phyloP scores from a whole-genome alignment of 371 early-diverging fungal genomes.

The Lichtheimia corymbifera region DNA sequence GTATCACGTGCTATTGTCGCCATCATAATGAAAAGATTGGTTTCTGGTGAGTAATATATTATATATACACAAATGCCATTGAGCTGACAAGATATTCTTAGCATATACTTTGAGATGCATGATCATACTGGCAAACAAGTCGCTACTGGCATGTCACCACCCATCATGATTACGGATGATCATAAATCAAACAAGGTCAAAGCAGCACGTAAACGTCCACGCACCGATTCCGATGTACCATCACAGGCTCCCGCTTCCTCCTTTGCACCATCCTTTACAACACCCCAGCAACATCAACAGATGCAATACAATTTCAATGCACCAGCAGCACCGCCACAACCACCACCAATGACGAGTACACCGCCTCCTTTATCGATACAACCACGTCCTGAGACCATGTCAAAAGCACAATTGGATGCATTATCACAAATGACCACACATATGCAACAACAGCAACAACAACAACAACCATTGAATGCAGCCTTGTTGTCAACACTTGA shows the following conservation, averaged over 20 bases:
- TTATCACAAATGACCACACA: background rate
- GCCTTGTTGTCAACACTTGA: constrained; percentile 7
- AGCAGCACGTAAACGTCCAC: constrained; percentile 49
- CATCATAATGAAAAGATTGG: constrained; percentile 92
- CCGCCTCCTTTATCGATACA: constrained; percentile 17
- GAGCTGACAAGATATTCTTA: constrained; percentile 9
- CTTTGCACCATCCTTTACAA: constrained; percentile 2
- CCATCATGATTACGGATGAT: constrained; percentile 96
- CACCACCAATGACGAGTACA: too few relatives aligned
- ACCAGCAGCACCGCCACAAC: background rate
- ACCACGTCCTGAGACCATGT: constrained; percentile 12
- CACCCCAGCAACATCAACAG: background rate
- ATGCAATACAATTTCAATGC: constrained; percentile 9
- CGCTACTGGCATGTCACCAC: constrained; percentile 85
- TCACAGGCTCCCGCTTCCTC: constrained; percentile 10
- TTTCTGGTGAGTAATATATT: constrained; percentile 55
- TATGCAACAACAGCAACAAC: constrained; percentile 1
- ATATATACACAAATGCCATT: background rate
- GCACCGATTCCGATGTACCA: constrained; percentile 35
- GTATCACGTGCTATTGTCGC: constrained; percentile 95
- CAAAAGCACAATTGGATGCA: background rate
- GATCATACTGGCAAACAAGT: constrained; percentile 70
- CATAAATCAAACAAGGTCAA: constrained; percentile 85
- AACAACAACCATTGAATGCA: background rate
- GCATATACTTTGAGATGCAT: constrained; percentile 73